phyloP scores from a whole-genome alignment of 2,329 filamentous ascomycete species.

The Ophioceras dolichostomum region DNA sequence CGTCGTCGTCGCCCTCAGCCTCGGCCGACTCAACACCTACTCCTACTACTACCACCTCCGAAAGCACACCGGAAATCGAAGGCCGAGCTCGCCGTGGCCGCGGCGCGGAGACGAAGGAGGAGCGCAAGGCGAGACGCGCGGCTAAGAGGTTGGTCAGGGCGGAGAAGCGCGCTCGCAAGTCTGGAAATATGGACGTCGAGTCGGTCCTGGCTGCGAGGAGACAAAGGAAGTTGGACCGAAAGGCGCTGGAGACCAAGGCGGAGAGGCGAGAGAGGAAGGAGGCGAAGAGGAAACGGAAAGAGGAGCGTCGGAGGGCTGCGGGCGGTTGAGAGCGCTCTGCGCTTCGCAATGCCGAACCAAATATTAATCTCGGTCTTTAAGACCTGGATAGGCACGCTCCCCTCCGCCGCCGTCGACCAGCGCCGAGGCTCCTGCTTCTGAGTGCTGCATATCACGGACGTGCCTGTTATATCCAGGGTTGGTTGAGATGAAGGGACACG shows the following conservation, averaged over 20 bases:
- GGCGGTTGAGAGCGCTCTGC: slow-evolving; percentile 19
- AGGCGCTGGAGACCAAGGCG: slow-evolving; percentile 12
- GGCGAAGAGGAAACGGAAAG: slow-evolving; percentile 16
- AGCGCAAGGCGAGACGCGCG: slow-evolving; percentile 22
- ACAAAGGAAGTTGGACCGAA: slow-evolving; percentile 1
- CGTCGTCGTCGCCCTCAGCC: too few species aligned
- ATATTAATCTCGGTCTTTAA: too few species aligned
- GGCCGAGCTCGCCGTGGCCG: slow-evolving; percentile 2
- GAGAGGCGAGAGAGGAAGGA: slow-evolving; percentile 22
- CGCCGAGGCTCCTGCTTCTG: too few species aligned
- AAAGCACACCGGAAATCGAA: slow-evolving; percentile 18
- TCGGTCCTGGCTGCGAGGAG: slow-evolving; percentile 2
- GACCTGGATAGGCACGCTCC: too few species aligned
- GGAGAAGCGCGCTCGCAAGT: slow-evolving; percentile 19
- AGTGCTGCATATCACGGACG: too few species aligned
- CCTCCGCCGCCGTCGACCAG: too few species aligned
- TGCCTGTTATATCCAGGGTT: too few species aligned
- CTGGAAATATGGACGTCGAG: slow-evolving; percentile 15
- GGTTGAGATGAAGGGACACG: too few species aligned
- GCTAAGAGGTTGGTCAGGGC: slow-evolving; percentile 15
- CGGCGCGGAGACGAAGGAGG: slow-evolving; percentile 10
- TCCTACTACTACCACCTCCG: slow-evolving; percentile 9
- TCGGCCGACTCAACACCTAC: slow-evolving; percentile 14
- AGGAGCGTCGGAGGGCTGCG: slow-evolving; percentile 15
- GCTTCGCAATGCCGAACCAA: too few species aligned